phyloP scores from a whole-genome alignment of 1,284 basidiomycete species.

The Meira miltonrushii region DNA sequence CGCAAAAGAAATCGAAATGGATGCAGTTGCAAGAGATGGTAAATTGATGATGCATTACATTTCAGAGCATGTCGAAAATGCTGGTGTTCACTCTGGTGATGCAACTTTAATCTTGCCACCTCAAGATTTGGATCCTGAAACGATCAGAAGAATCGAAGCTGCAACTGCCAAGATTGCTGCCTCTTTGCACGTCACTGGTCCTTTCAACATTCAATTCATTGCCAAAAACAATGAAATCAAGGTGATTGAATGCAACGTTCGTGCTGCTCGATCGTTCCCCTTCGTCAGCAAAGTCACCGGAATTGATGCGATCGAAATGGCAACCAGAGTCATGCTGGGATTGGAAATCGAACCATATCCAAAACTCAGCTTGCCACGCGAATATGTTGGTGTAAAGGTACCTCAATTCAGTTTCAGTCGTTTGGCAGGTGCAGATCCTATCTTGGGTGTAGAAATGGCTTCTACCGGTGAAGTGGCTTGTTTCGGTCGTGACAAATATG shows the following conservation, averaged over 20 bases:
- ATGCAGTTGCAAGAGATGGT: conserved; percentile 91
- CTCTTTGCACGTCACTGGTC: conserved; percentile 89
- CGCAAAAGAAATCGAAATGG: conserved; percentile 99
- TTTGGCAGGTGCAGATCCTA: conserved; percentile 89
- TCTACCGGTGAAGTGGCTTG: conserved; percentile 99
- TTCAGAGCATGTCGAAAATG: conserved; percentile 99
- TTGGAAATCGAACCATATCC: conserved; percentile 86
- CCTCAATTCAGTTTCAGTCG: conserved; percentile 97
- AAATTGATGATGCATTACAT: conserved; percentile 99
- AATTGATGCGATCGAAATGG: conserved; percentile 94
- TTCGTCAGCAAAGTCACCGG: conserved; percentile 99
- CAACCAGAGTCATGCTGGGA: conserved; percentile 95
- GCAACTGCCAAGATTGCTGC: conserved; percentile 96
- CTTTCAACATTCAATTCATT: conserved; percentile 99
- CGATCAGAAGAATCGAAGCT: conserved; percentile 89
- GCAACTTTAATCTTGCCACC: conserved; percentile 96
- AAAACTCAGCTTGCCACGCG: conserved; percentile 72
- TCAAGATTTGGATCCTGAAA: conserved; percentile 93
- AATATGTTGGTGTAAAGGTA: conserved; percentile 97
- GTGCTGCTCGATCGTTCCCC: conserved; percentile 95
- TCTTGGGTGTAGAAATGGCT: conserved; percentile 99
- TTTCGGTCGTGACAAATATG: conserved; percentile 95
- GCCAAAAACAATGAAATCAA: conserved; percentile 99
- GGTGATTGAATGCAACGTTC: conserved; percentile 98
- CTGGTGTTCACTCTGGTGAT: conserved; percentile 94